Evolutionary conservation across 352 stramenopile genomes (phyloP), one percentile per base, ranked within the genome.

Genomic region (Pythium inflatum): DNA sequence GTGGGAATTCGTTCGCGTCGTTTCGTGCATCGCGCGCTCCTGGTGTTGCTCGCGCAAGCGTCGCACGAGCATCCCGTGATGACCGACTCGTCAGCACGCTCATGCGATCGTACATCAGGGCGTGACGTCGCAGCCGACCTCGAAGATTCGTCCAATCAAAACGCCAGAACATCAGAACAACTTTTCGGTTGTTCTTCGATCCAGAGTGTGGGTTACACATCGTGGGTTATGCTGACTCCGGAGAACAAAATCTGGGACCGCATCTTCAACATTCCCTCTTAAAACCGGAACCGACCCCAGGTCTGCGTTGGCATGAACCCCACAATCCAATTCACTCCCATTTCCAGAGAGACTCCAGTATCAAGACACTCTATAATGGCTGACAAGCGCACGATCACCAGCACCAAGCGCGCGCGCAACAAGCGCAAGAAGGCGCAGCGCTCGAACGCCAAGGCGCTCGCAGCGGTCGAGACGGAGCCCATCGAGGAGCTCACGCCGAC

Each of bases 321-420:
- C 58, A 66, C 46, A 57, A 13, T 57, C 48, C 43, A 33, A 66
- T 56, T 30, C 22, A n/a, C n/a, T n/a, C n/a, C n/a, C n/a, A n/a
- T n/a, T n/a, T n/a, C n/a, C n/a, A n/a, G n/a, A n/a, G n/a, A n/a
- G n/a, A n/a, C n/a, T n/a, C n/a, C n/a, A n/a, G n/a, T n/a, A n/a
- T n/a, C n/a, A n/a, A n/a, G n/a, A n/a, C n/a, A n/a, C n/a, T n/a
- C 25, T 20, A 53, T 38, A 18, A 68, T 50, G 34, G 61, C 66
- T 22, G 30, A 91, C 75, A 91, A 90, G 55, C 82, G 83, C 33
- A 81, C 82, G 6, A 89, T 90, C 66, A 70, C 88, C 58, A 87
- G 79, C 25, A 76, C 70, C 61, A 93, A 90, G 67, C 83, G 83
- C 48, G 77, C 81, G 2, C 81, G 83, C 68, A 82, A 75, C 72